Evolutionary conservation across 768 basidiomycete species (phyloP), one percentile per base, ranked within the genome.

Genomic region (Antrodiella citrinella): DNA sequence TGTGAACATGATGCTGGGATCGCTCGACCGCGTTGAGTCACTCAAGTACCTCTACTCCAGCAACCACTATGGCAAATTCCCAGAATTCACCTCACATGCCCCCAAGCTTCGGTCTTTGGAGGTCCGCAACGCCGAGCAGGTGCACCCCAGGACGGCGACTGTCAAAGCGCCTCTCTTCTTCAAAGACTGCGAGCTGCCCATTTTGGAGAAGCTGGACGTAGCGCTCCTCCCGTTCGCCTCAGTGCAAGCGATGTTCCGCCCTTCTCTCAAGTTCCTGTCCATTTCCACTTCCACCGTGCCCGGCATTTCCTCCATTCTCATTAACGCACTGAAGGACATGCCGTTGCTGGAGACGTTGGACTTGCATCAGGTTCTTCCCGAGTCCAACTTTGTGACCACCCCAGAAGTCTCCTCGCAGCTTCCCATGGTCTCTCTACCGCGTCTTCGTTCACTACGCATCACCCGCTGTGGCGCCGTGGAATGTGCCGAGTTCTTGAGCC

Each of bases 271-370:
- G 30, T 7, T 7, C 7, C 30, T 35, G 30, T 7, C 7, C 30
- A 35, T 35, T 7, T 35, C 30, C 15, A 35, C 30, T 7, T 35
- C 30, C 30, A 35, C 30, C 7, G 15, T 35, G 7, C 30, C 30
- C 7, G 30, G 30, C 30, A 35, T 35, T 35, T 7, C 30, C 15
- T 35, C 30, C 7, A 15, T 15, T 7, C 30, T 53, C 4, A 43
- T 53, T 5, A n/a, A 25, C 10, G 38, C 35, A 1, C 44, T 53
- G 15, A 30, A 46, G 30, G 40, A 45, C 20, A 44, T 53, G 48
- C 52, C 52, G 25, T 20, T 26, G 18, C 49, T 53, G 15, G 21
- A 53, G 24, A 21, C 10, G 0, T 44, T 53, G n/a, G n/a, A 45
- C 4, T 19, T 53, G 4, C 22, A 13, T 15, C 20, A 30, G 15